Evolutionary conservation across 805 yeast species (phyloP).

Genomic region (Wickerhamomyces pijperi): DNA sequence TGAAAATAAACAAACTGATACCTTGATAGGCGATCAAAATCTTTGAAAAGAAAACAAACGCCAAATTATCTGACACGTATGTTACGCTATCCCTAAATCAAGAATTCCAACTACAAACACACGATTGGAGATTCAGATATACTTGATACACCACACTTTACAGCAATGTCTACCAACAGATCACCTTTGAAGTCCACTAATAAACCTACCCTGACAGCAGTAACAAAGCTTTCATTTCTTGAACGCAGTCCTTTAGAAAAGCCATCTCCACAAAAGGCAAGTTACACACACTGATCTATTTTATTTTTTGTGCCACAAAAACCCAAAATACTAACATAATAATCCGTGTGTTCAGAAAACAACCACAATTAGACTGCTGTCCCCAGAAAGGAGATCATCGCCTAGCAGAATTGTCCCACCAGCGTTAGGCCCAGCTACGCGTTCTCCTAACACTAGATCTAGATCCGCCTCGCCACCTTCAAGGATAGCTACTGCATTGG

Average conservation of each 20-base stretch:
- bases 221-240: not conserved
- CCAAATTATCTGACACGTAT: too few species aligned
- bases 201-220: not conserved
- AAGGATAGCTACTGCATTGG: not conserved
- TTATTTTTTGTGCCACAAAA: too few species aligned
- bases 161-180: not conserved
- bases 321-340: too few species aligned
- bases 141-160: too few species aligned
- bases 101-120: too few species aligned
- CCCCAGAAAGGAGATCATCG: not conserved
- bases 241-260: not conserved
- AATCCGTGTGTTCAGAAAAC: not conserved
- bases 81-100: too few species aligned
- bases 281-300: not conserved
- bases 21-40: too few species aligned
- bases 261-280: not conserved
- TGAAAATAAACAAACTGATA: too few species aligned
- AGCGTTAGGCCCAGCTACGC: not conserved
- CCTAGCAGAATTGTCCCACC: not conserved
- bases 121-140: too few species aligned
- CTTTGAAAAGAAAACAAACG: too few species aligned
- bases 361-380: not conserved
- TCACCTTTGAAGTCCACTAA: not conserved
- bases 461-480: not conserved
- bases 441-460: not conserved